These are phyloP conservation scores for Globisporangium takayamanum DNA, from an alignment of 352 stramenopile species.

Conservation along the genomic window DNA sequence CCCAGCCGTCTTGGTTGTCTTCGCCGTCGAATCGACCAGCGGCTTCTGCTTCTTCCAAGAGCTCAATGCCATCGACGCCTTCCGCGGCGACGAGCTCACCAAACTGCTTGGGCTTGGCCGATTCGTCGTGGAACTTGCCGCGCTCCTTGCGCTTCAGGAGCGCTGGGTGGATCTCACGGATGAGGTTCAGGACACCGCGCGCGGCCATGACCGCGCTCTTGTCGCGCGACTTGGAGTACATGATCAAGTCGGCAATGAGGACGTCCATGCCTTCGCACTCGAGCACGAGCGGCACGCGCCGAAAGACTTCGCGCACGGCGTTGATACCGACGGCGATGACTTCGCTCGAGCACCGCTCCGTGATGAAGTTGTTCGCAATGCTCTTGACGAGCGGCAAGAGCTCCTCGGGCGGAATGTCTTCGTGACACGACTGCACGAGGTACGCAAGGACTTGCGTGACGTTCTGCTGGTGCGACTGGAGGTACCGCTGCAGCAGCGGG, in stretches of 20 bases:
- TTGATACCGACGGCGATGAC: constrained; percentile 99
- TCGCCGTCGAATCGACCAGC: constrained; percentile 71
- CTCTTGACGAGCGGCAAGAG: constrained; percentile 94
- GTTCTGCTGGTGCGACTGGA: constrained; percentile 86
- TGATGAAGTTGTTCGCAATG: constrained; percentile 98
- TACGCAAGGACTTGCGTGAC: constrained; percentile 96
- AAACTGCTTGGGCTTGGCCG: constrained; percentile 85
- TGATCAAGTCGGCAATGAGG: constrained; percentile 90
- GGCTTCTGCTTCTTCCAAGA: constrained; percentile 85
- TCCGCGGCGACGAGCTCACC: constrained; percentile 88
- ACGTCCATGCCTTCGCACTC: constrained; percentile 90
- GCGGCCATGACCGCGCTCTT: constrained; percentile 96
- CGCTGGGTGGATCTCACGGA: constrained; percentile 93
- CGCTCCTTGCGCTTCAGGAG: constrained; percentile 96
- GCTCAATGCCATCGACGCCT: constrained; percentile 94
- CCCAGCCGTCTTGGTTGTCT: constrained; percentile 80
- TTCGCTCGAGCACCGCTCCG: constrained; percentile 92
- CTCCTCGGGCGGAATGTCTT: constrained; percentile 96
- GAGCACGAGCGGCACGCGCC: constrained; percentile 91
- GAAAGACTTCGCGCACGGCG: constrained; percentile 92
- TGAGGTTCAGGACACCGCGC: constrained; percentile 94
- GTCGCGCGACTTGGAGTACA: constrained; percentile 95
- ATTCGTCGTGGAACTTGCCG: constrained; percentile 87
- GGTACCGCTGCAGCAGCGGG: constrained; percentile 92
- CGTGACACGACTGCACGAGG: constrained; percentile 96